These are phyloP conservation scores for Auriculariales sp. DNA, from an alignment of 768 basidiomycete species.

Conservation along the genomic window DNA sequence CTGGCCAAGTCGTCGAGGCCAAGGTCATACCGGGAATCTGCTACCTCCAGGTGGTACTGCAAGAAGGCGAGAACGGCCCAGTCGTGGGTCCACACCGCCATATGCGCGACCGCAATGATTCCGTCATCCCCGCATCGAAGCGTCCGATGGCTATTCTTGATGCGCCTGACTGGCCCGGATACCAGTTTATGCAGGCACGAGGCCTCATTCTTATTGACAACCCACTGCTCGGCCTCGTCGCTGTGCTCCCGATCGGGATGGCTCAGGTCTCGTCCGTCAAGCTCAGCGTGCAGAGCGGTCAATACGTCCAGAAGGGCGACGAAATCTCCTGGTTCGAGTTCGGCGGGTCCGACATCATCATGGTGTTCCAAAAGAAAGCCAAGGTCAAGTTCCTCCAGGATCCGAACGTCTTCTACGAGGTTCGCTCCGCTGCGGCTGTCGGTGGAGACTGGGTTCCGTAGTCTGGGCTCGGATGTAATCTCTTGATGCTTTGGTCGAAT, in stretches of 20 bases:
- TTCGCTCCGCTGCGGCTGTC: no score
- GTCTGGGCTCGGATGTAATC: no score
- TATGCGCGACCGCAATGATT: background rate
- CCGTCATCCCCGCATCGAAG: no score
- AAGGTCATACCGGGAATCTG: conserved; percentile 10
- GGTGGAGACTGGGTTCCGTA: no score
- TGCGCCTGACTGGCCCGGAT: conserved; percentile 10
- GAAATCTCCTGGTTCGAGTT: conserved; percentile 12
- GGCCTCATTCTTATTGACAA: conserved; percentile 11
- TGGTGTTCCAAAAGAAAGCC: conserved; percentile 12
- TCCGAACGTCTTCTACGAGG: no score
- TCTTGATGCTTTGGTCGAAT: no score
- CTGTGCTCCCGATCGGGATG: conserved; percentile 13
- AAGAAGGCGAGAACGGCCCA: background rate
- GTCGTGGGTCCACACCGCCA: background rate
- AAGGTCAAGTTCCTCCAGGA: conserved; percentile 6
- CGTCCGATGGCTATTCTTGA: conserved; percentile 1
- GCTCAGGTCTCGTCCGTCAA: conserved; percentile 13
- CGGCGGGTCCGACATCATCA: conserved; percentile 12
- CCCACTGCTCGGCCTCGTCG: conserved; percentile 10
- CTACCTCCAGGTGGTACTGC: conserved; percentile 10
- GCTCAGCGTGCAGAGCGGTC: conserved; percentile 9
- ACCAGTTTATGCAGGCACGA: conserved; percentile 13
- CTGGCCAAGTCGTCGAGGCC: conserved; percentile 9
- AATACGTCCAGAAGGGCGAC: conserved; percentile 9